A percentile compares a stretch with the other conserved stretches of the same genome.
Evolutionary conservation across 345 rosid genomes (phyloP).

Genomic region (Luvunga scandens): DNA sequence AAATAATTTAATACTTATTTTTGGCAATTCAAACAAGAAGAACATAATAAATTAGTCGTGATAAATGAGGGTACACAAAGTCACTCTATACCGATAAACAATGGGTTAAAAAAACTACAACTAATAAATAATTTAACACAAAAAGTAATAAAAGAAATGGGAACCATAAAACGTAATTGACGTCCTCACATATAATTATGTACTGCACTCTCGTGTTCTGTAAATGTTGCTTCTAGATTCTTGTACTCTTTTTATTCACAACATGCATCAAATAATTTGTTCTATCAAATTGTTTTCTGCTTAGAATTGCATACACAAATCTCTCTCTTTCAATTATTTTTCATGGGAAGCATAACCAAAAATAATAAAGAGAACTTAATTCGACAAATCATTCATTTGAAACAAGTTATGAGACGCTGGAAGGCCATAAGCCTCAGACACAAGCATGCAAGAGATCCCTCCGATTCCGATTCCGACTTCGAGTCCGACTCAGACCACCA

Average conservation of each 20-base stretch:
- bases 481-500: not conserved
- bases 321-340: not conserved
- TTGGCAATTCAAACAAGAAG: too few relatives aligned
- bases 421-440: not conserved
- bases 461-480: not conserved
- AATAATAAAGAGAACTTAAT: not conserved
- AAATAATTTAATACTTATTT: too few relatives aligned
- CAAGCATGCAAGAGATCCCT: not conserved
- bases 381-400: constrained; percentile 5
- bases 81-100: too few relatives aligned
- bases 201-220: not conserved
- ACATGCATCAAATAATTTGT: not conserved
- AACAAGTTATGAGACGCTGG: constrained; percentile 1
- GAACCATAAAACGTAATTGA: not conserved
- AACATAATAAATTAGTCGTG: too few relatives aligned
- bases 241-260: not conserved
- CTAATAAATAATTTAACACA: too few relatives aligned
- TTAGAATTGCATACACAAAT: too few relatives aligned
- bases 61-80: too few relatives aligned
- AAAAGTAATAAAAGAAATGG: not conserved
- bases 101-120: too few relatives aligned
- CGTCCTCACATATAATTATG: not conserved
- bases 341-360: not conserved
- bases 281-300: not conserved
- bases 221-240: not conserved